Base-by-base conservation (phyloP, 495 filamentous ascomycete species). In the Hyaloscypha finlandica region DNA sequence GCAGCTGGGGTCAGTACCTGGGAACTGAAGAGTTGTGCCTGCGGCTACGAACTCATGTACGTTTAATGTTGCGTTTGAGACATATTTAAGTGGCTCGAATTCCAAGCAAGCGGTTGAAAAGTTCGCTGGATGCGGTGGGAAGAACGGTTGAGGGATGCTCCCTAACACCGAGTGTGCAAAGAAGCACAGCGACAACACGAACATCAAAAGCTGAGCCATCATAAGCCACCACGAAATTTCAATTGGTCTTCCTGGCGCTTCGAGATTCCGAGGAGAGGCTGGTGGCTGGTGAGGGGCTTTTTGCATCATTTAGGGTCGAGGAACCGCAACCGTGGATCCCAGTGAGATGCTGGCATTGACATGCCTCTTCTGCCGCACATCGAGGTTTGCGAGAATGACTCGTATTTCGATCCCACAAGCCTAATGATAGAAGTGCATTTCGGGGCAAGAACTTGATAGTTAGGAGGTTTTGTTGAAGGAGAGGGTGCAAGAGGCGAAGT, bases 11-110 rank as follows among this genome's bases (percentile, higher is more conserved):
- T 80, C 76, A 52, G 82, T 78, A 63, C 83, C 80, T 12, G 80
- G 72, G 59, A 86, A 68, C 6, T 77, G 74, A 25, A 87, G 69
- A 35, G 81, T 85, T 6, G 84, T 83, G 11, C 80, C 81, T 8
- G 75, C 80, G 4, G 77, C 65, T 2, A 87, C 73, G 69, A 79
- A 84, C 53, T 66, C 52, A 19, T 63, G 54, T 6, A 9, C 20
- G 22, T 52, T 67, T 9, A 68, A 11, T 33, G 67, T 62, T 1
- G 42, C 31, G 29, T 72, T 69, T 9, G 16, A 8, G 39, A 69
- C 39, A 30, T 63, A 64, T n/a, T 67, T 61, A 12, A 51, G 30
- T 11, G 70, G 70, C 9, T 61, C 55, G 33, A 72, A 72, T 20
- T 33, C 52, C 39, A 57, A 20, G 35, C 70, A 72, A n/a, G 56